These are phyloP conservation scores for Gracilaria vermiculophylla DNA, from an alignment of 23 red algal genomes.

Conservation along the genomic window DNA sequence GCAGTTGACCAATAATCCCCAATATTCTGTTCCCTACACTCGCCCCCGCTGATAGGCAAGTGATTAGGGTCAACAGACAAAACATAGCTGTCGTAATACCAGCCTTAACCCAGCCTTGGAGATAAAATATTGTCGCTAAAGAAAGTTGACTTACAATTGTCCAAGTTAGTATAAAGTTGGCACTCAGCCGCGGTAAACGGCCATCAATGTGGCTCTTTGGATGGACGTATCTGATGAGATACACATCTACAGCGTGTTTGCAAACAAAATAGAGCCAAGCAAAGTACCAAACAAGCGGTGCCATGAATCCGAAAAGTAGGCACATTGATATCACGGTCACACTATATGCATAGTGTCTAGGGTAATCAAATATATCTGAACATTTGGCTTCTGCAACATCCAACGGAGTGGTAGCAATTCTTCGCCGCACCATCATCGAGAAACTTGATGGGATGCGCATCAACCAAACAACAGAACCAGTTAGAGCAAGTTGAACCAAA, in stretches of 20 bases:
- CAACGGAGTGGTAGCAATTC: conserved; percentile 70
- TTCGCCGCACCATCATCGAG: conserved; percentile 66
- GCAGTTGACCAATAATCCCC: conserved; percentile 30
- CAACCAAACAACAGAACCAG: conserved; percentile 80
- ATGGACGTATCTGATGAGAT: conserved; percentile 86
- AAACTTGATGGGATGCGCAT: conserved; percentile 68
- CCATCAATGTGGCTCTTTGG: conserved; percentile 82
- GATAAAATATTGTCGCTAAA: conserved; percentile 66
- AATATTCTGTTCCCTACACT: conserved; percentile 59
- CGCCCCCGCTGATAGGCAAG: conserved; percentile 37
- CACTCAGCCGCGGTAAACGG: conserved; percentile 62
- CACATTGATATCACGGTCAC: conserved; percentile 93
- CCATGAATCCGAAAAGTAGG: conserved; percentile 92
- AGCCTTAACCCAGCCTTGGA: conserved; percentile 65
- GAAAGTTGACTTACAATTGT: conserved; percentile 69
- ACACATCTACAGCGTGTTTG: conserved; percentile 90
- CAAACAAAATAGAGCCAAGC: conserved; percentile 83
- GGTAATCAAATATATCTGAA: conserved; percentile 89
- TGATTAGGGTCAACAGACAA: conserved; percentile 38
- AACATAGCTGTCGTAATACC: conserved; percentile 27
- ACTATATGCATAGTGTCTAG: conserved; percentile 85
- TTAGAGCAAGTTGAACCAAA: conserved; percentile 92
- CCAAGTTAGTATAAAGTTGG: conserved; percentile 74
- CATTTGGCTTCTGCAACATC: conserved; percentile 84
- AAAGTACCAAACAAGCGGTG: conserved; percentile 92